Conservation (phyloP, 345 rosid species). For the Populus euphratica region DNA sequence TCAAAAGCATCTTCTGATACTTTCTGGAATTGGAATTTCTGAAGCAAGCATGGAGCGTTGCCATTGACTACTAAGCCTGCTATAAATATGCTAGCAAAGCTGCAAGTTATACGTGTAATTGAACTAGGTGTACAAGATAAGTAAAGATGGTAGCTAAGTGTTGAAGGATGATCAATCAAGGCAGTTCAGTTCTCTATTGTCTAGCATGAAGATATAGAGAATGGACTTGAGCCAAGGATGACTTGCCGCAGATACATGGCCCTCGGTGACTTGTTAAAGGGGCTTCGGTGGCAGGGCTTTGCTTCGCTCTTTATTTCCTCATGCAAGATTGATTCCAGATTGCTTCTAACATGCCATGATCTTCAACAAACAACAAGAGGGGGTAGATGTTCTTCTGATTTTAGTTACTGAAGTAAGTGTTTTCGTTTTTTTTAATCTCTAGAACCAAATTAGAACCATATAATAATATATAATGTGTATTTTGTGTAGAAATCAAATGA, state of each 20-base stretch:
- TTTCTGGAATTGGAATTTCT: not conserved
- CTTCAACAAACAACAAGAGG: no score
- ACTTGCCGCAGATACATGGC: not conserved
- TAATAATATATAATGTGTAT: no score
- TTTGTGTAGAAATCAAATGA: no score
- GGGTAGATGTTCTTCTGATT: not conserved
- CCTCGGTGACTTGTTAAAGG: not conserved
- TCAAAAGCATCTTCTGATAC: not conserved
- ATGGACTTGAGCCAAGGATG: not conserved
- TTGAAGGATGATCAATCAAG: not conserved
- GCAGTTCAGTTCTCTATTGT: not conserved
- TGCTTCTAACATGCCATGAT: not conserved
- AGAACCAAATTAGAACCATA: no score
- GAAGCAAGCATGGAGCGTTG: not conserved
- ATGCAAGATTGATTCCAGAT: conserved; percentile 15
- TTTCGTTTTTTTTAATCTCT: no score
- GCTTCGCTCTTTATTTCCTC: conserved; percentile 46
- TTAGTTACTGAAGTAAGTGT: not conserved
- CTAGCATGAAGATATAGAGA: not conserved
- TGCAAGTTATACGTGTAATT: not conserved
- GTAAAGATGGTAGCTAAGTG: not conserved
- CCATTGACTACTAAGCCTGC: not conserved
- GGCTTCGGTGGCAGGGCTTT: conserved; percentile 22
- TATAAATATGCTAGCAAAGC: not conserved
- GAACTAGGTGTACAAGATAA: no score